Evolutionary conservation across 176 grass and related monocot species (phyloP), one percentile per base, ranked within the genome.

Genomic region (Alopecurus myosuroides): DNA sequence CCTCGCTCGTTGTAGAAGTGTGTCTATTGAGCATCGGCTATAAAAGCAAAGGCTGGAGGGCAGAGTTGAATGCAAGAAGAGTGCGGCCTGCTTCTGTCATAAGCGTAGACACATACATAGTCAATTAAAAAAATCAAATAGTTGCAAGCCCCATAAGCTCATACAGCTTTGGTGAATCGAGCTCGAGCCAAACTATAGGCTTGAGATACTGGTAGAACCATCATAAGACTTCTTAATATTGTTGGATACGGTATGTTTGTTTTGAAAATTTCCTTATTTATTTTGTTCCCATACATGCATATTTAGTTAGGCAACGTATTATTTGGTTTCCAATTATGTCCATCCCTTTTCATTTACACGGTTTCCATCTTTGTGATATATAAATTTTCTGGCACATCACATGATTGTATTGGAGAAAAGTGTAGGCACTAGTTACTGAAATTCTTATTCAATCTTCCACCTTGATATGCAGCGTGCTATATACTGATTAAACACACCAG

Each of bases 221-320:
- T 31, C 82, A 84, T 73, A 33, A 64, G n/a, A 53, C 18, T 37
- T 39, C 72, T 73, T 12, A 25, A 74, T 53, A 79, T 88, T 19
- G 25, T 80, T 79, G 22, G 19, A 42, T 78, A 62, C 52, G 74
- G 40, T 88, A 49, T 22, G 14, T 35, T 40, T 69, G 71, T 62
- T 83, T 78, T 62, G 39, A 66, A 63, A 42, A 35, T 51, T 18
- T 23, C 71, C 49, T 70, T 44, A 22, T 40, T 46, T 45, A 28
- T 60, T 51, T 56, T 76, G 71, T 81, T 64, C 30, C n/a, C 31
- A n/a, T 56, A n/a, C 77, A 86, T 80, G 60, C n/a, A 66, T 69
- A 49, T 49, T 25, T 26, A 49, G 14, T 74, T 74, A 65, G 33
- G 46, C 17, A 64, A 11, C 26, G 11, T 63, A 79, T 45, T 64